Conservation (phyloP, 805 yeast species). For the Sugiyamaella floridensis region DNA sequence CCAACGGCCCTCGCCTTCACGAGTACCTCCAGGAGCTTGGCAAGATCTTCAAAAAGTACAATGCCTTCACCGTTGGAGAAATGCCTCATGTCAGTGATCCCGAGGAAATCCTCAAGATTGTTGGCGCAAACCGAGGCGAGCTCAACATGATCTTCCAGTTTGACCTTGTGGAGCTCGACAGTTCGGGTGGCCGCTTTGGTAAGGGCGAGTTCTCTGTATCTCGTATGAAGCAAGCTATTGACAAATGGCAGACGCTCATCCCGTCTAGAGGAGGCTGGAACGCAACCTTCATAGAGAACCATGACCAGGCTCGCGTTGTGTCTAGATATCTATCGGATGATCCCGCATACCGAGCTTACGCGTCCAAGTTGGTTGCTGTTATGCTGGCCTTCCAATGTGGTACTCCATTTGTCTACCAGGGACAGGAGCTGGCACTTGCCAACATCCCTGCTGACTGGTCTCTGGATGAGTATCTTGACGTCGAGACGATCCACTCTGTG, state of each 20-base stretch:
- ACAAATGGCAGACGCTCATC: slow-evolving; percentile 26
- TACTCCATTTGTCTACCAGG: slow-evolving; percentile 51
- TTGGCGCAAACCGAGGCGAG: slow-evolving; percentile 22
- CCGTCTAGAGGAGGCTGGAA: slow-evolving; percentile 52
- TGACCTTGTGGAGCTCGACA: slow-evolving; percentile 8
- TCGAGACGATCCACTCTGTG: slow-evolving; percentile 41
- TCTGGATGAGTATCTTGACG: slow-evolving; percentile 45
- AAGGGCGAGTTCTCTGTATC: not conserved
- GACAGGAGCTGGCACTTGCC: slow-evolving; percentile 54
- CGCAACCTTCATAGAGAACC: slow-evolving; percentile 50
- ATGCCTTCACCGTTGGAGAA: slow-evolving; percentile 53
- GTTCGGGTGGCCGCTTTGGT: not conserved
- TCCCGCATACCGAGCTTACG: slow-evolving; percentile 30
- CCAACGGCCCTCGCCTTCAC: slow-evolving; percentile 49
- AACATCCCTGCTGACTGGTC: slow-evolving; percentile 43
- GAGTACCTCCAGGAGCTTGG: slow-evolving; percentile 50
- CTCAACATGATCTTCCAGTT: slow-evolving; percentile 26
- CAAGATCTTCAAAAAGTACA: slow-evolving; percentile 39
- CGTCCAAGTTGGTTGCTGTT: slow-evolving; percentile 45
- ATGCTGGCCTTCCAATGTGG: slow-evolving; percentile 45
- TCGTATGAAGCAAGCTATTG: not conserved
- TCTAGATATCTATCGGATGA: slow-evolving; percentile 46
- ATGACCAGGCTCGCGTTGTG: slow-evolving; percentile 51
- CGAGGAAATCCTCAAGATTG: slow-evolving; percentile 17
- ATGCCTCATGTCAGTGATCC: slow-evolving; percentile 38